Base-by-base conservation (phyloP, 2,329 filamentous ascomycete species). In the Calycina marina region DNA sequence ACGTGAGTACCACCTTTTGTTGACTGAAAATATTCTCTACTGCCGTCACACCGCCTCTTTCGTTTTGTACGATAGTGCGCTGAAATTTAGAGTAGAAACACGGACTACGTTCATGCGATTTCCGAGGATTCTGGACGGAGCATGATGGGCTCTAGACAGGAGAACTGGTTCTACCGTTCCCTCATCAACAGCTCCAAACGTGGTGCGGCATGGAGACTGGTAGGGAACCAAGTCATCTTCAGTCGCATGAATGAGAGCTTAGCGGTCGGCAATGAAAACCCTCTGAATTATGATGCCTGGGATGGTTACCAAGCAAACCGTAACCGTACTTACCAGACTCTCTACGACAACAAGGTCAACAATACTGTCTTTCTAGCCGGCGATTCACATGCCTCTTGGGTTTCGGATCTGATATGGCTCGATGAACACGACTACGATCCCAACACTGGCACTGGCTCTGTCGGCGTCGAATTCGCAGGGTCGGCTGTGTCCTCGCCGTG, bases 341-440 rank as follows among this genome's bases (percentile, higher is more conserved):
- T 84, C 6, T 77, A 76, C 45, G 61, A 72, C 33, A 71, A 81
- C 51, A 62, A 72, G 13, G 82, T 84, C 42, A 60, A 59, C 34
- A 83, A 85, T 58, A 83, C 76, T 47, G 69, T 84, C 43, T 71
- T 84, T 46, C 65, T 85, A 14, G 65, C 77, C 0, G 79, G 79
- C 9, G 78, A 84, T 49, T 69, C 63, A 24, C 79, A 84, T 48
- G 65, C 67, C 14, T 72, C 69, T 30, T 82, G 77, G 70, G 70
- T 68, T 20, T 55, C 53, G 32, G 71, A 77, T 39, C 55, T 77
- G 1, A 61, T 64, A 28, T 77, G 70, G 70, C 56, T 71, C 0
- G 68, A 62, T 24, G 57, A 58, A 28, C 56, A 65, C 34, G 49
- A 55, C 1, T 77, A 77, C 50, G 56, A 74, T 45, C 49, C 57